Percentiles rank a stretch among this genome's conserved stretches.
These are phyloP conservation scores for Diaporthe vaccinii DNA, from an alignment of 2,329 filamentous ascomycete species.

Conservation along the genomic window DNA sequence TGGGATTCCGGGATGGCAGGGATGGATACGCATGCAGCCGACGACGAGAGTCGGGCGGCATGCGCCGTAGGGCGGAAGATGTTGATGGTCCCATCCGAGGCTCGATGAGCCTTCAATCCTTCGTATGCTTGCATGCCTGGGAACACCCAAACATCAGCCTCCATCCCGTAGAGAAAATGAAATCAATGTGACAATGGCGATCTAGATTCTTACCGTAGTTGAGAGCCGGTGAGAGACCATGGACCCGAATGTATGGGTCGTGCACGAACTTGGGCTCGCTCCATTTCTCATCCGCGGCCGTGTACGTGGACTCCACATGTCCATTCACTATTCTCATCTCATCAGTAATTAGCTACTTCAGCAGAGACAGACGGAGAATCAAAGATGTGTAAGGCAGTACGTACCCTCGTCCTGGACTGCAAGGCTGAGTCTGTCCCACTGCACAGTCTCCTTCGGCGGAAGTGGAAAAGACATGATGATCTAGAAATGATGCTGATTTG, in stretches of 20 bases:
- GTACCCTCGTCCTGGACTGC: neutral
- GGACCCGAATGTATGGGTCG: slow-evolving; percentile 88
- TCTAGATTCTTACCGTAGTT: slow-evolving; percentile 84
- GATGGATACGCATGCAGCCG: slow-evolving; percentile 85
- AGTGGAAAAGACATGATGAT: neutral
- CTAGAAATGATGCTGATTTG: neutral
- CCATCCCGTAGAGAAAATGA: neutral
- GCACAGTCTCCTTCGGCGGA: neutral
- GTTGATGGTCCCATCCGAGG: slow-evolving; percentile 78
- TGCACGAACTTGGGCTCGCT: slow-evolving; percentile 81
- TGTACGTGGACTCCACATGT: slow-evolving; percentile 91
- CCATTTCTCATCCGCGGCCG: slow-evolving; percentile 81
- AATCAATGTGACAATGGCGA: neutral
- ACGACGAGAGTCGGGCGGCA: slow-evolving; percentile 86
- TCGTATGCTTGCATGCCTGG: slow-evolving; percentile 83
- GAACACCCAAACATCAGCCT: neutral
- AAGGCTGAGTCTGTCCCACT: neutral
- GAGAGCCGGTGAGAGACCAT: slow-evolving; percentile 93
- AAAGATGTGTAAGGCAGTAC: neutral
- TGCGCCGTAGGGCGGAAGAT: slow-evolving; percentile 92
- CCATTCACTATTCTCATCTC: slow-evolving; percentile 77
- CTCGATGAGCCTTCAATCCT: slow-evolving; percentile 94
- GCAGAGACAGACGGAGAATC: neutral
- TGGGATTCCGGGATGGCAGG: slow-evolving; percentile 82
- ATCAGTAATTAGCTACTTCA: neutral